Evolutionary conservation across 805 yeast species (phyloP), one percentile per base, ranked within the genome.

Genomic region (Sugiyamaella valdiviana): DNA sequence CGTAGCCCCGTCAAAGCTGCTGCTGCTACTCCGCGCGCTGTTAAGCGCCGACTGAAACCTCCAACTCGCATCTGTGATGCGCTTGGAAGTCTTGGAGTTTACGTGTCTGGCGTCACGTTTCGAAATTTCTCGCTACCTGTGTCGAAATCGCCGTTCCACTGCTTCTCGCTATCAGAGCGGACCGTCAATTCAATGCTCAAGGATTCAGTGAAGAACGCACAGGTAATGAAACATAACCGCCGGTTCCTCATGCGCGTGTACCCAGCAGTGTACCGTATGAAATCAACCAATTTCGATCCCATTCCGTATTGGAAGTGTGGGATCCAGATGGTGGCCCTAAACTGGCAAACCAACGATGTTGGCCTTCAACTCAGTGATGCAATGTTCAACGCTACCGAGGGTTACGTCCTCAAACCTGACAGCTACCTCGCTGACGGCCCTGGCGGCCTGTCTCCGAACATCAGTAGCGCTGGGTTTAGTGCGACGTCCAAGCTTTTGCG

Each of bases 251-350:
- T 87, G 83, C 73, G 99, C 45, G 78, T 89, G 0, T 93, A 93
- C 61, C 99, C 99, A 0, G 82, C 95, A 1, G 81, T 80, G 6
- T 76, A 81, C 49, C 68, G 97, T 37, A 74, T 85, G 53, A 82
- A 73, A 45, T 88, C 96, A 1, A 74, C 85, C 2, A 93, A 93
- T 60, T 90, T 87, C 61, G 76, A 76, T 39, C 98, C 99, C 0
- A 65, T 86, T 1, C 64, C 65, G 0, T 88, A 79, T 60, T 93
- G 99, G 99, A 73, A 73, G 44, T 70, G 76, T 42, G 99, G 99
- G 0, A 83, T 77, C 9, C 99, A 93, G 61, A 79, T 93, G 88
- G 98, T 86, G 3, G 98, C 99, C 0, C 82, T 96, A 0, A 93
- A 91, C 62, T 91, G 97, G 97, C 99, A 91, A 65, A 83, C 93